Base-by-base conservation (phyloP, 2,329 filamentous ascomycete species). In the Xylaria sp. region DNA sequence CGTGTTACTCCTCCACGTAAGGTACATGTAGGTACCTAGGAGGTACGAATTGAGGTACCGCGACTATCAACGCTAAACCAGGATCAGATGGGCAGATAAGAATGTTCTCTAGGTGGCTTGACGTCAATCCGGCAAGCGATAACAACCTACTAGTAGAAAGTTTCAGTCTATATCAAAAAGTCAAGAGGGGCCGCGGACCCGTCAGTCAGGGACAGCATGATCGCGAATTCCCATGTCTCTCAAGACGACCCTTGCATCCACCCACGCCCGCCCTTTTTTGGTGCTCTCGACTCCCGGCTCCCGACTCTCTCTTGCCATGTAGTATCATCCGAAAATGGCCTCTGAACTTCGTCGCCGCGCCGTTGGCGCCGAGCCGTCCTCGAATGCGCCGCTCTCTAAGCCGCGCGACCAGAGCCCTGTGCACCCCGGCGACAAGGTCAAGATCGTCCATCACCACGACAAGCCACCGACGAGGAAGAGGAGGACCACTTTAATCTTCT, bases 401-500 rank as follows among this genome's bases (percentile, higher is more conserved):
- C 64, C 67, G 9, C 78, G 76, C 69, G 80, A 81, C 28, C 78
- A 80, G 60, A 81, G 78, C 73, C 78, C 82, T 15, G 75, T 73
- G 39, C 78, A 78, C 50, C 63, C 74, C 37, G 76, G 74, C 50
- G 77, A 80, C 23, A 81, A 82, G 64, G 78, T 85, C 64, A 83
- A 84, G 67, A 78, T 86, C 51, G 78, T 85, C 70, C 75, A 76
- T 51, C 73, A 76, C 28, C 81, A 84, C 65, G 80, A 82, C 25
- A 79, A 82, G 12, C 87, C 86, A 74, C 65, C 67, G 18, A 84
- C 83, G 61, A 88, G 88, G 72, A 97, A 95, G 82, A 89, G 93
- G 74, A 89, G 91, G 71, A 92, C 89, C 80, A 90, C 91, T 2
- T 89, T 97, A 77, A 92, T 98, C 34, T 98, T 99, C 81, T 83